Base-by-base conservation (phyloP, 306 rosid species). In the Pterocarpus macrocarpus region DNA sequence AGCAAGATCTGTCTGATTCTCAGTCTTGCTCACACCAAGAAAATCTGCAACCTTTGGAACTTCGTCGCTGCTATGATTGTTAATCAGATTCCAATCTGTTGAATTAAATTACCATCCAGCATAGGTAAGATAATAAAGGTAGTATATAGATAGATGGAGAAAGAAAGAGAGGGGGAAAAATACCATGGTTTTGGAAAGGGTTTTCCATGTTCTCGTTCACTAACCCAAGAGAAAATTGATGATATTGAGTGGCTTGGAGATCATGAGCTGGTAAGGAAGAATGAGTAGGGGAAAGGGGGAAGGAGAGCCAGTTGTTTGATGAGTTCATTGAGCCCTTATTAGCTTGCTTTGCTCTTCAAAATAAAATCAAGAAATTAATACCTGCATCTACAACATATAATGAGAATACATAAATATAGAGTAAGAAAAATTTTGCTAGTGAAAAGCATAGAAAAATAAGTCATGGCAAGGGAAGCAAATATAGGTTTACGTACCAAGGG, bases 11-110 rank as follows among this genome's bases (percentile, higher is more conserved):
- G 97, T 5, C 56, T 93, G 91, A 70, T 89, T 90, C 33, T 92
- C 98, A 35, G 94, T 87, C 84, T 93, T 92, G 76, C 90, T 81
- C 79, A 92, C 98, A 10, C 99, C 99, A 7, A 96, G 96, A 85
- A 96, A 96, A 85, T 96, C 98, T n/a, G 99, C 99, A 17, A 96
- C 97, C 79, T 92, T 90, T 7, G 99, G 99, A 67, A 87, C 92
- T 33, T 93, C 97, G 38, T 77, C 80, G 80, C 80, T 80, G 14
- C 87, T 84, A 10, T 89, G 93, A 8, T 82, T 44, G 62, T 79
- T 84, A 4, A 92, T 93, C 91, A 96, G 50, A 76, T 89, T 92
- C 99, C 99, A 96, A 78, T 96, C 98, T 94, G 89, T 64, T 50
- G 33, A 64, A 68, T 39, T 15, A 34, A 56, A 52, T 11, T 50